Base-by-base conservation (phyloP, 495 filamentous ascomycete species). In the Penicillium ucsense region DNA sequence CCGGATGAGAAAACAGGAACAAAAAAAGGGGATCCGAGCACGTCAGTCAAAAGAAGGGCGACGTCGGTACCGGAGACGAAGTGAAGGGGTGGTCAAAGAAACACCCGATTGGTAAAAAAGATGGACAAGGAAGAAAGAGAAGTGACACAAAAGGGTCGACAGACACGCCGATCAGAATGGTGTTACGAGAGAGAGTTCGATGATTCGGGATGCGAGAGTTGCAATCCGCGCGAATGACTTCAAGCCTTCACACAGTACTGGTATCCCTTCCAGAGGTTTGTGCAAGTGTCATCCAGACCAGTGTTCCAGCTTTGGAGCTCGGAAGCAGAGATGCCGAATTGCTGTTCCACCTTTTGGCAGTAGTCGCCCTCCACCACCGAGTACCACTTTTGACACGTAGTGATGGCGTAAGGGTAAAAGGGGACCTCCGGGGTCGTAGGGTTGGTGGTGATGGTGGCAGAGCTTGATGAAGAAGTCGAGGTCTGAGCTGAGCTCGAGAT, bases 311-410 rank as follows among this genome's bases (percentile, higher is more conserved):
- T 34, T 31, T 53, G 51, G 47, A 73, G 52, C 6, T 67, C 34
- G n/a, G 53, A 47, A 20, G 58, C 47, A 11, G 52, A 49, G 28
- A 68, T 60, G 27, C 60, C 62, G 6, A 46, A 42, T 28, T 52
- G 51, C 7, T 44, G 35, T 30, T 67, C 65, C 30, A 79, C 63
- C 35, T 53, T 53, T 6, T 42, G 43, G 51, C 76, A 79, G 50
- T 54, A 59, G 48, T 78, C 74, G 42, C 67, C 71, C 3, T 33
- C 27, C 11, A 46, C 28, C 7, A 75, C 68, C 31, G 66, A 55
- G 54, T 70, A 59, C 53, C 67, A 75, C 31, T 59, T 51, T 45
- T 68, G 60, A 61, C 75, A 80, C 2, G 56, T 46, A 2, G 54
- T 46, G 11, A 55, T 64, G 9, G 74, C 72, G 48, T 73, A 49